Conservation (phyloP, 306 rosid species). For the Malus sieversii region DNA sequence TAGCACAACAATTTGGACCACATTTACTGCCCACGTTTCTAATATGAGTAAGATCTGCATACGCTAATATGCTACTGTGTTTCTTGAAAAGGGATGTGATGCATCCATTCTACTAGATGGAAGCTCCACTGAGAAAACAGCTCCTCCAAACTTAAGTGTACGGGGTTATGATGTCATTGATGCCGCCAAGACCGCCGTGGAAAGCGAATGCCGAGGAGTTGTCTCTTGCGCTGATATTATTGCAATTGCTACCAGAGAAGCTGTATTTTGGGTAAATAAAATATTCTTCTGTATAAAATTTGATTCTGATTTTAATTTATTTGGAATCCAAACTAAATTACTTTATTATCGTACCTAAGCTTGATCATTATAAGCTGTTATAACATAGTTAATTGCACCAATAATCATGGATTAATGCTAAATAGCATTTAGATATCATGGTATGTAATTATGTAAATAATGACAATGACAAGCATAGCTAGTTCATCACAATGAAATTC, state of each 20-base stretch:
- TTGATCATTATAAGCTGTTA: not conserved
- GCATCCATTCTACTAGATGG: conserved; percentile 38
- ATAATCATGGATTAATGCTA: too few species aligned
- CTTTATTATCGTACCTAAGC: not conserved
- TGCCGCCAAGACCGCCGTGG: conserved; percentile 11
- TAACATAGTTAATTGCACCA: too few species aligned
- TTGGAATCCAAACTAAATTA: not conserved
- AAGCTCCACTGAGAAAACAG: conserved; percentile 24
- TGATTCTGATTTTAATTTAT: not conserved
- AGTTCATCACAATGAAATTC: too few species aligned
- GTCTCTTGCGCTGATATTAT: conserved; percentile 39
- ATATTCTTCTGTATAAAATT: not conserved
- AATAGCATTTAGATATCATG: too few species aligned
- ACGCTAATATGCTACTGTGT: not conserved
- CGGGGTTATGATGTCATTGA: conserved; percentile 33
- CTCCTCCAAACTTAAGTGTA: conserved; percentile 26
- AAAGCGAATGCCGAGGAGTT: conserved; percentile 9
- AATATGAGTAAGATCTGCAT: not conserved
- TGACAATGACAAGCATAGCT: too few species aligned
- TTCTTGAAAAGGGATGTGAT: conserved; percentile 33
- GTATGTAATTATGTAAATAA: too few species aligned
- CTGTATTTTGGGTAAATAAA: conserved; percentile 9
- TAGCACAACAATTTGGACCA: too few species aligned
- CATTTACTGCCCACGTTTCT: not conserved
- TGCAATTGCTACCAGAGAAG: conserved; percentile 35